A percentile compares a stretch with the other conserved stretches of the same genome.
Conservation (phyloP, 2,329 filamentous ascomycete species). For the Pseudopyrenochaeta lycopersici region DNA sequence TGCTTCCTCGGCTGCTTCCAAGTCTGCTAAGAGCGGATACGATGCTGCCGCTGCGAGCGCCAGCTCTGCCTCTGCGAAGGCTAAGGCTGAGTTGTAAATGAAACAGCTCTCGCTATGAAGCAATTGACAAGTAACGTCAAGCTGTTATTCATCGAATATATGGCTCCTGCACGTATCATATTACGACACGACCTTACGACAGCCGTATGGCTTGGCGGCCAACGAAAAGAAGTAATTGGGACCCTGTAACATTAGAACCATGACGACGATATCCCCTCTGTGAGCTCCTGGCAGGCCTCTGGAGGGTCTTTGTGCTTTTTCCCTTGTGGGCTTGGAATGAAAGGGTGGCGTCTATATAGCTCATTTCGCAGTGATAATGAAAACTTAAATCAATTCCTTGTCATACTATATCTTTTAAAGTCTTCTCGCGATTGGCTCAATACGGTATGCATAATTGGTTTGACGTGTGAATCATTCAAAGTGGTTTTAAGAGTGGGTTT, state of each 20-base stretch:
- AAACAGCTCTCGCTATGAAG: background rate
- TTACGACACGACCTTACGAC: conserved; percentile 34
- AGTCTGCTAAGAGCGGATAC: conserved; percentile 43
- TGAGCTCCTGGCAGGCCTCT: conserved; percentile 25
- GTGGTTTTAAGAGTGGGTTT: too few relatives aligned
- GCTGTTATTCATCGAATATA: conserved; percentile 3
- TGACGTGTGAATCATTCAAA: too few relatives aligned
- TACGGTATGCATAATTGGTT: too few relatives aligned
- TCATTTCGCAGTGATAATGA: conserved; percentile 30
- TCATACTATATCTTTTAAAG: background rate
- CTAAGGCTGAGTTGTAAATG: conserved; percentile 58
- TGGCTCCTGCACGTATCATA: conserved; percentile 16
- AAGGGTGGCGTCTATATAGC: conserved; percentile 27
- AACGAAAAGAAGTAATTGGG: conserved; percentile 18
- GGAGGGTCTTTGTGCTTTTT: conserved; percentile 23
- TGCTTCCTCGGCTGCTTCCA: conserved; percentile 43
- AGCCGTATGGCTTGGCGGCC: conserved; percentile 24
- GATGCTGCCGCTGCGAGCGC: conserved; percentile 44
- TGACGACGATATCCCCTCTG: conserved; percentile 30
- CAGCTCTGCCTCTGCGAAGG: conserved; percentile 43
- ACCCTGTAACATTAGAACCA: conserved; percentile 36
- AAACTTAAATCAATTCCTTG: conserved; percentile 6
- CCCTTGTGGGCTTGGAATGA: conserved; percentile 13
- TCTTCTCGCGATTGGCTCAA: too few relatives aligned
- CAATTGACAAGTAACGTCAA: conserved; percentile 21